phyloP scores from a whole-genome alignment of 2,329 filamentous ascomycete species.

The Sclerotinia borealis region DNA sequence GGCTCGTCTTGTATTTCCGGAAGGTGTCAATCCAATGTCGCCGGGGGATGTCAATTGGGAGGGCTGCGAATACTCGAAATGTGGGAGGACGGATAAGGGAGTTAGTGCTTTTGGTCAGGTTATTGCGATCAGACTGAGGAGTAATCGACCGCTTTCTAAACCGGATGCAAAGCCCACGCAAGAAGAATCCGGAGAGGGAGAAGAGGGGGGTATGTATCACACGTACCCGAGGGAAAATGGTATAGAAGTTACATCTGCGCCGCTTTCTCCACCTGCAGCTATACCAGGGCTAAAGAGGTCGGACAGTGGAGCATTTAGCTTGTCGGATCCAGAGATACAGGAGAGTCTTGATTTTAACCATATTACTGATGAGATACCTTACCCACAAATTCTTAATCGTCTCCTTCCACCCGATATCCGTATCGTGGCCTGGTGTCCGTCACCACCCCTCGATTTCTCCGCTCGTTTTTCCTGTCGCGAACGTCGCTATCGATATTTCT shows the following conservation, averaged over 20 bases:
- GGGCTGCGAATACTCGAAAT: conserved; percentile 87
- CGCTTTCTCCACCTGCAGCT: conserved; percentile 21
- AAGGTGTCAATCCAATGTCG: conserved; percentile 36
- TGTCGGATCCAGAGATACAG: conserved; percentile 24
- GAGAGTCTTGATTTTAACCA: conserved; percentile 51
- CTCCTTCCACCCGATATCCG: conserved; percentile 86
- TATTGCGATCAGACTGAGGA: conserved; percentile 75
- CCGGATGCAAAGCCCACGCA: conserved; percentile 15
- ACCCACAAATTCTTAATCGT: conserved; percentile 77
- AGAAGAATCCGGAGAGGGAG: conserved; percentile 16
- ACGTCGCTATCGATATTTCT: conserved; percentile 92
- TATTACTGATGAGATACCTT: conserved; percentile 74
- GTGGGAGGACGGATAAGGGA: conserved; percentile 84
- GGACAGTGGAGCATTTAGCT: neutral
- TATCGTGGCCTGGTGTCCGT: conserved; percentile 86
- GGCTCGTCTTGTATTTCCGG: conserved; percentile 72
- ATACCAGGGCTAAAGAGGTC: neutral
- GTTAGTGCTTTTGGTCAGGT: conserved; percentile 98
- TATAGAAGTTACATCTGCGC: conserved; percentile 25
- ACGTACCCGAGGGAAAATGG: conserved; percentile 24
- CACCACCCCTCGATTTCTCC: conserved; percentile 72
- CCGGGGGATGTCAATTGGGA: conserved; percentile 67
- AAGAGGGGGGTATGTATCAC: conserved; percentile 14
- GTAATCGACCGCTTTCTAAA: conserved; percentile 57
- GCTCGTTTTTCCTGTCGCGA: conserved; percentile 91